Conservation (phyloP, 495 filamentous ascomycete genomes). For the Neurospora sp. region DNA sequence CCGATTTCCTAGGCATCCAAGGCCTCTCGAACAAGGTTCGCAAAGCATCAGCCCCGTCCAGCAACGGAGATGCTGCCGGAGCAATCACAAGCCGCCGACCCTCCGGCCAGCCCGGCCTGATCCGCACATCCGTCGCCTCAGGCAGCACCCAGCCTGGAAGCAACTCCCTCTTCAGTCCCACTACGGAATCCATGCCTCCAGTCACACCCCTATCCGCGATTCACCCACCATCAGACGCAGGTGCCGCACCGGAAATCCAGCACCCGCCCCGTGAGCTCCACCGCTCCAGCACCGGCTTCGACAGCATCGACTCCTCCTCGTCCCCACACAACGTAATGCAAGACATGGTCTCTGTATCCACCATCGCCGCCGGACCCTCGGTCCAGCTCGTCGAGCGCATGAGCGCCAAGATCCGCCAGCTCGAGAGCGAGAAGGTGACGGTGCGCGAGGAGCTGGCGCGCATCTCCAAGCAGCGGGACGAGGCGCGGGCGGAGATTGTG, state of each 20-base stretch:
- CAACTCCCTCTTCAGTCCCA: constrained; percentile 22
- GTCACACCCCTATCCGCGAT: neutral
- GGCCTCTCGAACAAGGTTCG: constrained; percentile 30
- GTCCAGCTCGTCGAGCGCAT: constrained; percentile 96
- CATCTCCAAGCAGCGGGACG: constrained; percentile 74
- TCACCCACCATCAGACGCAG: neutral
- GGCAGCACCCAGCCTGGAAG: constrained; percentile 19
- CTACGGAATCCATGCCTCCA: constrained; percentile 16
- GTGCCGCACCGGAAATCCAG: constrained; percentile 43
- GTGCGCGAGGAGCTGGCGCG: constrained; percentile 74
- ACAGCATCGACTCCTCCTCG: constrained; percentile 43
- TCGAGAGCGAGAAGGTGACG: constrained; percentile 84
- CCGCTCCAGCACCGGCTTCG: constrained; percentile 43
- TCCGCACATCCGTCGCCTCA: constrained; percentile 12
- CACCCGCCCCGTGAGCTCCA: constrained; percentile 33
- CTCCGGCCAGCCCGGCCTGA: constrained; percentile 27
- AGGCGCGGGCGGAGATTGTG: constrained; percentile 83
- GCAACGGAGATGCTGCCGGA: constrained; percentile 29
- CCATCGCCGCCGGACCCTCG: constrained; percentile 78
- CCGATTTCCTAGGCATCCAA: constrained; percentile 36
- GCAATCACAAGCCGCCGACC: constrained; percentile 22
- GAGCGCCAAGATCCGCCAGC: constrained; percentile 79
- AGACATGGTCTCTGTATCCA: constrained; percentile 83
- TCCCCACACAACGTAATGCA: constrained; percentile 68
- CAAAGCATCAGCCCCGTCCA: constrained; percentile 35